Evolutionary conservation across 2,329 filamentous ascomycete species (phyloP).

Genomic region (Xylariaceae sp.): DNA sequence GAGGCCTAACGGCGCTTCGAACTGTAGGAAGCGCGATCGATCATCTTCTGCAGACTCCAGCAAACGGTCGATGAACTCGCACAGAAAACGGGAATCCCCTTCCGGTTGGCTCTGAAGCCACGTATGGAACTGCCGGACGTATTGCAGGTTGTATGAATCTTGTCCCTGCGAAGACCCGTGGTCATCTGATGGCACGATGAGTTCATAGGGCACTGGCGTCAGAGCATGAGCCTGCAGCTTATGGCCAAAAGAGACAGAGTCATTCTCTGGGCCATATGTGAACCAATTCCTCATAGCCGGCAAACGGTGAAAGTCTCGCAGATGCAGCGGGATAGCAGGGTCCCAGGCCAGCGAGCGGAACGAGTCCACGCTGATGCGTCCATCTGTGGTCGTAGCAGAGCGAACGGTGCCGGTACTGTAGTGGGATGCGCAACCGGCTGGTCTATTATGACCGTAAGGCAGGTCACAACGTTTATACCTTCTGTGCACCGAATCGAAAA

Average conservation of each 20-base stretch:
- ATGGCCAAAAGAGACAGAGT: conserved; percentile 14
- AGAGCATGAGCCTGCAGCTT: conserved; percentile 23
- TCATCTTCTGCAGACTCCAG: conserved; percentile 21
- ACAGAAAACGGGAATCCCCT: conserved; percentile 4
- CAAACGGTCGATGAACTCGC: conserved; percentile 25
- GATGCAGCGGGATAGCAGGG: conserved; percentile 19
- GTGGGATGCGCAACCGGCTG: neutral
- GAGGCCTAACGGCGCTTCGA: conserved; percentile 58
- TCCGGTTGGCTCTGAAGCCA: conserved; percentile 21
- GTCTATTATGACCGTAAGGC: neutral
- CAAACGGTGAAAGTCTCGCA: conserved; percentile 18
- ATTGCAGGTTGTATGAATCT: conserved; percentile 4
- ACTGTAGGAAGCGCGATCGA: conserved; percentile 45
- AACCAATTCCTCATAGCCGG: conserved; percentile 31
- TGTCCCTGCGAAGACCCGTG: neutral
- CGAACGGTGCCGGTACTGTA: neutral
- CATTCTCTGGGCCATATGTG: neutral
- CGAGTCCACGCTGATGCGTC: conserved; percentile 16
- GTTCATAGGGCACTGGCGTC: conserved; percentile 29
- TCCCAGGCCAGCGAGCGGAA: conserved; percentile 24
- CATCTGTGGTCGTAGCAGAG: neutral
- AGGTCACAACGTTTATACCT: neutral
- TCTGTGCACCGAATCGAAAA: neutral
- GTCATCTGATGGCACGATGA: conserved; percentile 12
- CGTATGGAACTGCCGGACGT: conserved; percentile 15